Evolutionary conservation across 139 green algal species (phyloP).

Genomic region (Chlorella sp.): DNA sequence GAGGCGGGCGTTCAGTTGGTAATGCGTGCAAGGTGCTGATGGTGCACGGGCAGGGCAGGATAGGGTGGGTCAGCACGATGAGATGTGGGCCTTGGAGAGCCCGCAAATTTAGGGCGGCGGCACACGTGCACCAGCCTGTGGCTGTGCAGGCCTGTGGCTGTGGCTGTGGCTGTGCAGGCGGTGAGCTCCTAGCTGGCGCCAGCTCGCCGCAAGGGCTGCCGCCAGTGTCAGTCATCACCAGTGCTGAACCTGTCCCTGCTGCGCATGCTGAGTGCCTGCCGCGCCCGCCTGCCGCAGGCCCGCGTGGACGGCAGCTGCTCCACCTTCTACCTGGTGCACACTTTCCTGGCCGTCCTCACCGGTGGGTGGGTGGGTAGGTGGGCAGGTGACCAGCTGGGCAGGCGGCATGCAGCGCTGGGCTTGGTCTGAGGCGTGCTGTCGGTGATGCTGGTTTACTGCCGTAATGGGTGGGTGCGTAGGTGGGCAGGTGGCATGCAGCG

Average conservation of each 20-base stretch:
- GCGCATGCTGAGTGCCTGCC: too few species aligned
- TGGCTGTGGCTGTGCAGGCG: not conserved
- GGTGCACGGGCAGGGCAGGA: too few species aligned
- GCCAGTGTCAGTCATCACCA: too few species aligned
- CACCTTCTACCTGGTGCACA: conserved; percentile 96
- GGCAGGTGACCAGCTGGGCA: not conserved
- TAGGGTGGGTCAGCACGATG: too few species aligned
- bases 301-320: conserved; percentile 87
- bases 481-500: too few species aligned
- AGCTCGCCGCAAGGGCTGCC: not conserved
- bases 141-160: not conserved
- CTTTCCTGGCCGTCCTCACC: conserved; percentile 88
- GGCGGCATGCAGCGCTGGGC: not conserved
- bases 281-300: conserved; percentile 38
- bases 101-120: too few species aligned
- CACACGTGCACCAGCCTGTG: not conserved
- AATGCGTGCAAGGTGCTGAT: not conserved
- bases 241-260: not conserved
- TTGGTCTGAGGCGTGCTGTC: not conserved
- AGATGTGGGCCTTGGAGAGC: too few species aligned
- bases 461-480: too few species aligned
- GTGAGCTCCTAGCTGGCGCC: not conserved
- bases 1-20: not conserved
- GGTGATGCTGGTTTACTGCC: too few species aligned
- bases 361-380: conserved; percentile 42